Conservation (phyloP, 2,329 filamentous ascomycete species). For the Venturia effusa region DNA sequence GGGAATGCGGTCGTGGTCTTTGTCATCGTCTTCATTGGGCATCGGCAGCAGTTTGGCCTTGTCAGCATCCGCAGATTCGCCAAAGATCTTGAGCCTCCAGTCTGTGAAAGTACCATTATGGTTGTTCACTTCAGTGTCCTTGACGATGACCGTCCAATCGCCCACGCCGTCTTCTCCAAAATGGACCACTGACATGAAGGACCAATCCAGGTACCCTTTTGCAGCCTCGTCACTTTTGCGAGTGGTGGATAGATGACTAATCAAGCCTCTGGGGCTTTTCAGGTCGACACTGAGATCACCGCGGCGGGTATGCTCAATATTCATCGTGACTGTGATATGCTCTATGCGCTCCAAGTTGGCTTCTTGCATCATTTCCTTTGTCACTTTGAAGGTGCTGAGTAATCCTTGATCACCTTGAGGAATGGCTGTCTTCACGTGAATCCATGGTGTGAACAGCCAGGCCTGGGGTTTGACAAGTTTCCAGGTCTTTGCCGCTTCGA, state of each 20-base stretch:
- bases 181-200: conserved; percentile 96
- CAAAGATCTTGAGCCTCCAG: conserved; percentile 92
- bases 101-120: conserved; percentile 71
- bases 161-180: conserved; percentile 87
- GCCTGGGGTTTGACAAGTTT: conserved; percentile 86
- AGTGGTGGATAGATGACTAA: conserved; percentile 72
- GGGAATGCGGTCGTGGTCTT: conserved; percentile 60
- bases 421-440: conserved; percentile 75
- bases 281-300: conserved; percentile 91
- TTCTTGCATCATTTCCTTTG: conserved; percentile 63
- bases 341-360: conserved; percentile 82
- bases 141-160: conserved; percentile 83
- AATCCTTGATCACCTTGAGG: conserved; percentile 77
- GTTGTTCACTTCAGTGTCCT: conserved; percentile 70
- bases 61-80: conserved; percentile 66
- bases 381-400: conserved; percentile 71
- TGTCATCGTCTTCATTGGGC: conserved; percentile 73
- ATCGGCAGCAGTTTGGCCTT: conserved; percentile 69
- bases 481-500: conserved; percentile 79
- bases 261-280: conserved; percentile 67
- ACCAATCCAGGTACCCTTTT: conserved; percentile 84
- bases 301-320: conserved; percentile 73
- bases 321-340: conserved; percentile 97
- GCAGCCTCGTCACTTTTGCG: conserved; percentile 57
- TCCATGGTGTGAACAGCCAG: conserved; percentile 90